phyloP scores from a whole-genome alignment of 805 yeast genomes.

The Candida manassasensis region DNA sequence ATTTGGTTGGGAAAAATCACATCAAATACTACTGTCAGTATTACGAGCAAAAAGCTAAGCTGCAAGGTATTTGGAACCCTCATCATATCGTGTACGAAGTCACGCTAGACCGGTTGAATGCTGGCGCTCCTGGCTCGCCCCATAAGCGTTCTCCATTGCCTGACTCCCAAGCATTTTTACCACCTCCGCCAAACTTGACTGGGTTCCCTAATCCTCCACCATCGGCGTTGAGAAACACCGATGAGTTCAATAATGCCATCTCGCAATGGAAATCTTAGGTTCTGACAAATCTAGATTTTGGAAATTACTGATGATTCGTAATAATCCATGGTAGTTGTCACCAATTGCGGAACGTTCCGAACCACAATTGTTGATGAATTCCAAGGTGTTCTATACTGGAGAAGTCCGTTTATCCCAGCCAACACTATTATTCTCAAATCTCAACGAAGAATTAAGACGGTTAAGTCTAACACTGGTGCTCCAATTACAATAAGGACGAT shows the following conservation, averaged over 20 bases:
- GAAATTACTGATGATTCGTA: too few relatives aligned
- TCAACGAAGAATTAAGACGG: too few relatives aligned
- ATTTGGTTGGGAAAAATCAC: conserved; percentile 73
- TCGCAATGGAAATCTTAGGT: background rate
- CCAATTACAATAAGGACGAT: too few relatives aligned
- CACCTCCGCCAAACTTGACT: conserved; percentile 29
- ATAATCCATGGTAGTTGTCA: too few relatives aligned
- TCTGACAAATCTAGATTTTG: too few relatives aligned
- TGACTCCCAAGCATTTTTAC: conserved; percentile 13
- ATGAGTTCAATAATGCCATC: conserved; percentile 20
- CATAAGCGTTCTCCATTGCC: conserved; percentile 8
- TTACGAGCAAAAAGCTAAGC: conserved; percentile 49
- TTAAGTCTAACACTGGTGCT: too few relatives aligned
- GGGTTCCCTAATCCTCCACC: conserved; percentile 34
- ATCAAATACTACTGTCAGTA: conserved; percentile 66
- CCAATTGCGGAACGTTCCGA: too few relatives aligned
- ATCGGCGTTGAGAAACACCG: conserved; percentile 19
- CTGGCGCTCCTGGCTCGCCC: conserved; percentile 24
- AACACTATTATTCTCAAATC: too few relatives aligned
- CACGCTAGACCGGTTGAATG: conserved; percentile 29
- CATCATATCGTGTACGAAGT: conserved; percentile 32
- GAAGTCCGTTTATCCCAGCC: too few relatives aligned
- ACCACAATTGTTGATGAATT: too few relatives aligned
- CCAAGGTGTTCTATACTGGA: too few relatives aligned
- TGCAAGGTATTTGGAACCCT: conserved; percentile 33